Evolutionary conservation across 495 filamentous ascomycete genomes (phyloP).

Genomic region (Penicillium ochrochloron): DNA sequence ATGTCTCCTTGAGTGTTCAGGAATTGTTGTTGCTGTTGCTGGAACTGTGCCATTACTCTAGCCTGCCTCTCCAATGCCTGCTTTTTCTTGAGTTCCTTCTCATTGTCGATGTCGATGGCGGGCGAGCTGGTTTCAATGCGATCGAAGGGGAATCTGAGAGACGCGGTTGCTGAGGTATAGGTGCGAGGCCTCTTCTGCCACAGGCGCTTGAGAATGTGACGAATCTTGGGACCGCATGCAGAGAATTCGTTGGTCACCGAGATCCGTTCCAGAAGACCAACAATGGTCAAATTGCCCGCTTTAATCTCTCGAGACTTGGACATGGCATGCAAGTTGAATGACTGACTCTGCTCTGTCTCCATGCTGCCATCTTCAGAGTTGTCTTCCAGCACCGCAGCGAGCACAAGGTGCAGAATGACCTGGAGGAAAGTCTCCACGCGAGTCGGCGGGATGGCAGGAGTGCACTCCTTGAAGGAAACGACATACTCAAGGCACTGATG

Average conservation of each 20-base stretch:
- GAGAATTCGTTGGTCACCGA: slow-evolving; percentile 74
- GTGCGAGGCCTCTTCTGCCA: slow-evolving; percentile 74
- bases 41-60: slow-evolving; percentile 94
- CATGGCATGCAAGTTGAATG: slow-evolving; percentile 73
- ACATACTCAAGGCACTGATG: slow-evolving; percentile 85
- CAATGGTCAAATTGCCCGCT: slow-evolving; percentile 65
- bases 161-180: slow-evolving; percentile 65
- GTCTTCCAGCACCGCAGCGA: slow-evolving; percentile 85
- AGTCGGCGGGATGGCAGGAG: slow-evolving; percentile 74
- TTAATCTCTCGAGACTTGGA: slow-evolving; percentile 61
- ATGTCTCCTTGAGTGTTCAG: slow-evolving; percentile 81
- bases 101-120: slow-evolving; percentile 63
- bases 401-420: slow-evolving; percentile 82
- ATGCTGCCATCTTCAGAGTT: slow-evolving; percentile 60
- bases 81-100: slow-evolving; percentile 84
- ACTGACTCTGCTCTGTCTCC: slow-evolving; percentile 50
- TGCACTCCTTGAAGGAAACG: slow-evolving; percentile 64
- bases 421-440: slow-evolving; percentile 90
- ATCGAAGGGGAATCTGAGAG: slow-evolving; percentile 56
- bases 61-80: slow-evolving; percentile 88
- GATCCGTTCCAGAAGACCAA: slow-evolving; percentile 74
- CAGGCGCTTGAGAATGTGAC: slow-evolving; percentile 83
- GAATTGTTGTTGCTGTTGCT: slow-evolving; percentile 94
- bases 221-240: slow-evolving; percentile 81
- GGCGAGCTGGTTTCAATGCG: slow-evolving; percentile 62